phyloP scores from a whole-genome alignment of 1,284 basidiomycete genomes.

The Ustilago sp. region DNA sequence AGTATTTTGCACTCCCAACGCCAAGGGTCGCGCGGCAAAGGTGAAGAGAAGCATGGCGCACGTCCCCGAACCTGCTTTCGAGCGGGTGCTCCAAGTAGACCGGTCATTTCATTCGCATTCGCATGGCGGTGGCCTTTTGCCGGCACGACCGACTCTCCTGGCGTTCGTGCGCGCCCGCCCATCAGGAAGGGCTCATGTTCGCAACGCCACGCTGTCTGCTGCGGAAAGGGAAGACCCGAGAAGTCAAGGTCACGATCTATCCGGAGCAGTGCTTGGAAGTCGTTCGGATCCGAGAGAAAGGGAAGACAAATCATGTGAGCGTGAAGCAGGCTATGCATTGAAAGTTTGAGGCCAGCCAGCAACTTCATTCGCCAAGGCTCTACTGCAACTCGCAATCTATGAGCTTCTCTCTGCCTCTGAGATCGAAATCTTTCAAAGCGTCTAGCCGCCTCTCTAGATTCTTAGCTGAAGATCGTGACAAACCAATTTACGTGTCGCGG shows the following conservation, averaged over 20 bases:
- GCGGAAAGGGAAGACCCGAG: not conserved
- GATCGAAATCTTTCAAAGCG: conserved; percentile 5
- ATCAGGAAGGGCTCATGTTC: not conserved
- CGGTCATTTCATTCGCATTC: conserved; percentile 3
- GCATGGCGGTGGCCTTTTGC: not conserved
- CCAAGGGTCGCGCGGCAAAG: not conserved
- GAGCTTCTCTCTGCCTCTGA: not conserved
- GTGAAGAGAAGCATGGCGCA: not conserved
- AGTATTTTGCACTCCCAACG: conserved; percentile 2
- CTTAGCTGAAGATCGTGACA: conserved; percentile 3
- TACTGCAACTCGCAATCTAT: not conserved
- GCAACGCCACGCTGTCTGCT: not conserved
- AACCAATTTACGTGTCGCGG: conserved; percentile 6
- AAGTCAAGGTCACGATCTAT: not conserved
- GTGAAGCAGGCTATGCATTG: not conserved
- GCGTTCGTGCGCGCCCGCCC: not conserved
- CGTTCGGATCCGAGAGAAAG: not conserved
- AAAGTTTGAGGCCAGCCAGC: not conserved
- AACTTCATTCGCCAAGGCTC: not conserved
- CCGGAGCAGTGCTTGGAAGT: not conserved
- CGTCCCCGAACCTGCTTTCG: not conserved
- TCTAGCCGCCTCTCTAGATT: not conserved
- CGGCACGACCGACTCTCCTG: not conserved
- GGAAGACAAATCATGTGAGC: not conserved
- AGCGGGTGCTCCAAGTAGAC: not conserved